Evolutionary conservation across 768 basidiomycete genomes (phyloP).

Genomic region (Mycena amicta): DNA sequence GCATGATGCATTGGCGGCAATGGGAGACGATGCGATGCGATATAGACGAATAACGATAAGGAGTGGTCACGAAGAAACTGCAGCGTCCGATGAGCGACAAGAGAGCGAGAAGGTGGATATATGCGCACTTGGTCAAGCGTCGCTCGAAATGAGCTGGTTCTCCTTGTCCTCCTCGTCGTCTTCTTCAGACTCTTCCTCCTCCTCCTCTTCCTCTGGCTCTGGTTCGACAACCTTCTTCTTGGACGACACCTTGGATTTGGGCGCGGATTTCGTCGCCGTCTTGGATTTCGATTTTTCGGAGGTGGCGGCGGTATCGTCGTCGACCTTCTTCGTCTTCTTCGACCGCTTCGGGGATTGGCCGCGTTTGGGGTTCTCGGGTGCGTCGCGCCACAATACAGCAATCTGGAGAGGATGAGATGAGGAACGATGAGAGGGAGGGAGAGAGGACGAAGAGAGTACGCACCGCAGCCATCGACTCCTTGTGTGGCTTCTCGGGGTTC

Average conservation of each 20-base stretch:
- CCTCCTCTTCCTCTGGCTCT: background rate
- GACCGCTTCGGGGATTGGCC: background rate
- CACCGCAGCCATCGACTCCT: background rate
- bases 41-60: too few relatives aligned
- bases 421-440: background rate
- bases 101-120: background rate
- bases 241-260: background rate
- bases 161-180: background rate
- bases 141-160: background rate
- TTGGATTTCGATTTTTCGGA: background rate
- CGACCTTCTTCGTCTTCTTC: background rate
- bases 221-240: background rate
- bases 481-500: background rate
- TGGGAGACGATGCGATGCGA: background rate
- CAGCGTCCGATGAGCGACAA: background rate
- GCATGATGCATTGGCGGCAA: background rate
- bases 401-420: background rate
- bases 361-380: slow-evolving; percentile 1
- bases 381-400: background rate
- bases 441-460: background rate
- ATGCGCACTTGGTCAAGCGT: background rate
- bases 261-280: background rate
- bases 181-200: background rate
- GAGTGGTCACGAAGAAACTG: background rate
- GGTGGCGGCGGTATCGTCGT: background rate